These are phyloP conservation scores for Blastocladiella emersonii DNA, from an alignment of 371 early-diverging fungal genomes.

Conservation along the genomic window DNA sequence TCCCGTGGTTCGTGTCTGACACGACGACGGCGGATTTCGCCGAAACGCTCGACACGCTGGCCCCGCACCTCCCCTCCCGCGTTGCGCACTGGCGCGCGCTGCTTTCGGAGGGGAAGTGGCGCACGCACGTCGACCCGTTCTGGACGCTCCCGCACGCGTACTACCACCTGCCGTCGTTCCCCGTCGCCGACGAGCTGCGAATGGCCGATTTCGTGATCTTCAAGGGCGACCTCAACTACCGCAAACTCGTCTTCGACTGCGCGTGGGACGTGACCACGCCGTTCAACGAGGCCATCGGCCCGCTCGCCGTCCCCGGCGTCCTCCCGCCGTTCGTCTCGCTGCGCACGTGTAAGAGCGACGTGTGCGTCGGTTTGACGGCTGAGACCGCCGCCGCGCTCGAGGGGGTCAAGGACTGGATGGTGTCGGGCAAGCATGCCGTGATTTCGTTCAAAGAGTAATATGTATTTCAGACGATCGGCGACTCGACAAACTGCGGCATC, in stretches of 20 bases:
- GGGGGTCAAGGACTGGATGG: conserved; percentile 24
- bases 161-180: conserved; percentile 56
- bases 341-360: conserved; percentile 81
- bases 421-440: conserved; percentile 67
- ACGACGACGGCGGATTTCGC: conserved; percentile 64
- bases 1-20: conserved; percentile 91
- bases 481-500: too few species aligned
- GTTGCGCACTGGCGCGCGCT: conserved; percentile 53
- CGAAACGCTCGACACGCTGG: conserved; percentile 36
- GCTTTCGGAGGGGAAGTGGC: conserved; percentile 42
- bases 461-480: too few species aligned
- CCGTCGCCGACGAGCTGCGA: conserved; percentile 30
- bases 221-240: conserved; percentile 93
- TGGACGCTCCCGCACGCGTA: conserved; percentile 74
- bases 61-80: conserved; percentile 29
- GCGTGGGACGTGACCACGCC: conserved; percentile 67
- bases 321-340: conserved; percentile 41
- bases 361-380: conserved; percentile 55
- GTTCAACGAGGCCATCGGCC: conserved; percentile 68
- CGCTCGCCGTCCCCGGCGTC: conserved; percentile 22
- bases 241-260: conserved; percentile 81
- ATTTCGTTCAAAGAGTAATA: conserved; percentile 24
- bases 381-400: conserved; percentile 46
- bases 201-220: conserved; percentile 58
- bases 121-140: conserved; percentile 50